These are phyloP conservation scores for Xylaria telfairii DNA, from an alignment of 495 filamentous ascomycete species.

Conservation along the genomic window DNA sequence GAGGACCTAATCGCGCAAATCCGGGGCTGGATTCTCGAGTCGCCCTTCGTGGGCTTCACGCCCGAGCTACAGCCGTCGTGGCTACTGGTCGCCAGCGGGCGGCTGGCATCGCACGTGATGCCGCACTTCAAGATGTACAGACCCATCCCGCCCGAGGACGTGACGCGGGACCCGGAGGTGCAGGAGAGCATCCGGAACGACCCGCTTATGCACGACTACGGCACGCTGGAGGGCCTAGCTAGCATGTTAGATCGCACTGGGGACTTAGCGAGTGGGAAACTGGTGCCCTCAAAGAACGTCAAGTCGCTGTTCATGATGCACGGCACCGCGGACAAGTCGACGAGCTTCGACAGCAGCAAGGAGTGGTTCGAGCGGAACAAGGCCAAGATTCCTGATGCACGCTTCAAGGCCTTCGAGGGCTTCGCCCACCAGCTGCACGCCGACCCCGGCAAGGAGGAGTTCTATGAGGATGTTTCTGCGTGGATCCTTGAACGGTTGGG, in stretches of 20 bases:
- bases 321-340: conserved; percentile 71
- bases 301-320: conserved; percentile 66
- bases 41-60: conserved; percentile 73
- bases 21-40: conserved; percentile 70
- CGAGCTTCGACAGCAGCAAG: conserved; percentile 65
- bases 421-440: conserved; percentile 80
- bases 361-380: conserved; percentile 61
- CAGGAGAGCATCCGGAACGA: conserved; percentile 63
- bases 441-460: conserved; percentile 68
- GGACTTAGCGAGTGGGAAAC: conserved; percentile 54
- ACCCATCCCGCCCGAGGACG: conserved; percentile 59
- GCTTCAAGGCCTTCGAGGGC: conserved; percentile 75
- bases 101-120: conserved; percentile 67
- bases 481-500: conserved; percentile 70
- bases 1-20: conserved; percentile 52
- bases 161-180: conserved; percentile 69
- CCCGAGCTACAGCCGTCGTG: conserved; percentile 62
- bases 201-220: conserved; percentile 74
- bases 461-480: conserved; percentile 71
- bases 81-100: conserved; percentile 64
- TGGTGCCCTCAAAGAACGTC: conserved; percentile 41
- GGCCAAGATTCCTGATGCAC: conserved; percentile 64
- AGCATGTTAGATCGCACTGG: conserved; percentile 75
- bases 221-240: conserved; percentile 76
- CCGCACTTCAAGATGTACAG: conserved; percentile 66